phyloP scores from a whole-genome alignment of 306 rosid species.

The Vigna mungo region DNA sequence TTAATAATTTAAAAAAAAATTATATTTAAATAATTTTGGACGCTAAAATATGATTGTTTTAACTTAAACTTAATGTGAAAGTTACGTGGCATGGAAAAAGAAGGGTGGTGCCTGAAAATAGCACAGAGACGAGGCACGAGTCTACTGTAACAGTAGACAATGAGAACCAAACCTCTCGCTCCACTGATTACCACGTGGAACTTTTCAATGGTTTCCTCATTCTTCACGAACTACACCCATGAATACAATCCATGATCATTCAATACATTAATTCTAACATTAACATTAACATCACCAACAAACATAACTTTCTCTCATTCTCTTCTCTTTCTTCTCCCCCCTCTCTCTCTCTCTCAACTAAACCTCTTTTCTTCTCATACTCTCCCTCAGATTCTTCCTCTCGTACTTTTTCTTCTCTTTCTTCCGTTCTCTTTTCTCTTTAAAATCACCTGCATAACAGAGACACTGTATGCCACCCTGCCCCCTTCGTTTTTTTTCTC shows the following conservation, averaged over 20 bases:
- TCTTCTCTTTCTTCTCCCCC: not conserved
- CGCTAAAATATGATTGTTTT: not conserved
- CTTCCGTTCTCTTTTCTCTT: not conserved
- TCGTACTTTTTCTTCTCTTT: not conserved
- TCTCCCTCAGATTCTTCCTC: too few species aligned
- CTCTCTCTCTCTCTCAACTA: not conserved
- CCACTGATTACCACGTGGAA: conserved; percentile 25
- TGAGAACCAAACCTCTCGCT: not conserved
- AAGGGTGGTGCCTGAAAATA: not conserved
- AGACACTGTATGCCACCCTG: not conserved
- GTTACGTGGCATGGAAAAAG: not conserved
- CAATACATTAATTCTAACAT: not conserved
- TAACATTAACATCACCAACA: not conserved
- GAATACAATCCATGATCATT: not conserved
- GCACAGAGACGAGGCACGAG: not conserved
- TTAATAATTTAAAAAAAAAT: too few species aligned
- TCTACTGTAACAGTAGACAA: not conserved
- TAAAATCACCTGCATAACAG: not conserved
- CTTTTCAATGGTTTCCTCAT: conserved; percentile 7
- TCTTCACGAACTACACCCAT: not conserved
- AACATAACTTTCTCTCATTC: not conserved
- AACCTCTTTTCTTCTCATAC: not conserved
- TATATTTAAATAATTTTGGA: too few species aligned
- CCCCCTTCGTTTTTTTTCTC: not conserved
- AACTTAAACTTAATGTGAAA: not conserved